Conservation (phyloP, 352 stramenopile genomes). For the Phytophthora cactorum region DNA sequence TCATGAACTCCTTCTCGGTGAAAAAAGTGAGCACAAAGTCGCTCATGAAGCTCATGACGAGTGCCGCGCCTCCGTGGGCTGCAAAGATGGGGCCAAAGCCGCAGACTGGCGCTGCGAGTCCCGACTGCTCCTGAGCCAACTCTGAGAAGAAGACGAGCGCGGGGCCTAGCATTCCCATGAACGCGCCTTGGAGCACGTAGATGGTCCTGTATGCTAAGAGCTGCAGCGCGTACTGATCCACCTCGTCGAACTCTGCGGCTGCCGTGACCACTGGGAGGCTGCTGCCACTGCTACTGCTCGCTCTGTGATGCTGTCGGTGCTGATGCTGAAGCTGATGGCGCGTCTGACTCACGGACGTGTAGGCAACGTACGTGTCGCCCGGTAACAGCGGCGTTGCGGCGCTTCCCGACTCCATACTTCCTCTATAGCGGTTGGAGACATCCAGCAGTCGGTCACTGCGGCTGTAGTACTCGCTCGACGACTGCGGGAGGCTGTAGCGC, state of each 20-base stretch:
- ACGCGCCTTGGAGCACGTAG: slow-evolving; percentile 71
- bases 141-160: slow-evolving; percentile 71
- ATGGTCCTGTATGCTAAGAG: slow-evolving; percentile 70
- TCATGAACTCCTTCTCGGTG: slow-evolving; percentile 74
- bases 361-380: slow-evolving; percentile 25
- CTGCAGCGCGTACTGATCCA: slow-evolving; percentile 62
- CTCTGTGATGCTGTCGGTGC: slow-evolving; percentile 38
- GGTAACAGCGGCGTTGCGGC: slow-evolving; percentile 11
- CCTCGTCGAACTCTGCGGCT: slow-evolving; percentile 40
- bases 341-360: slow-evolving; percentile 29
- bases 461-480: slow-evolving; percentile 26
- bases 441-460: slow-evolving; percentile 22
- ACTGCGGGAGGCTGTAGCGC: slow-evolving; percentile 31
- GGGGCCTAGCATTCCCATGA: slow-evolving; percentile 71
- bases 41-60: slow-evolving; percentile 84
- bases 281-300: slow-evolving; percentile 32
- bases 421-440: slow-evolving; percentile 26
- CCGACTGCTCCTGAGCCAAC: slow-evolving; percentile 45
- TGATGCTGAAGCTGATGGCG: slow-evolving; percentile 32
- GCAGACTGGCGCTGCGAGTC: slow-evolving; percentile 56
- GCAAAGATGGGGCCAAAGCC: slow-evolving; percentile 80
- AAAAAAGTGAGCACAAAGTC: slow-evolving; percentile 74
- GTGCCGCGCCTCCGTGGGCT: slow-evolving; percentile 67
- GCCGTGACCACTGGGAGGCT: slow-evolving; percentile 23
- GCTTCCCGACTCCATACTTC: slow-evolving; percentile 8